Evolutionary conservation across 768 basidiomycete genomes (phyloP), one percentile per base, ranked within the genome.

Genomic region (Phanerochaete sordida): DNA sequence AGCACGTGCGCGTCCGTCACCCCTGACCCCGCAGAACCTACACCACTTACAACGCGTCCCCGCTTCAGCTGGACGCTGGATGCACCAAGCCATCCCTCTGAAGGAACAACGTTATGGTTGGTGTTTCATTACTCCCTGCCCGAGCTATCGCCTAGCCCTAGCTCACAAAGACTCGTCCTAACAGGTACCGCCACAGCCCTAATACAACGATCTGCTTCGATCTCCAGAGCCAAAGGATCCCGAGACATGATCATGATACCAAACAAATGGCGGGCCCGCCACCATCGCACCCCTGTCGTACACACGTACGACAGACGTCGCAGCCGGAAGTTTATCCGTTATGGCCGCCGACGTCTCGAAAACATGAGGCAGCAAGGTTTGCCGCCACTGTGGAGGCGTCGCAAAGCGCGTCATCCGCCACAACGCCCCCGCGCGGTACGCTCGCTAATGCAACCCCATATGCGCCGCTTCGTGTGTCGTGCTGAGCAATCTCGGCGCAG

Each of bases 161-260:
- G 19, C 19, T 19, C 39, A 43, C 19, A 43, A 43, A 43, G 39
- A 43, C 11, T 19, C 4, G 39, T 28, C 47, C 47, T 26, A 16
- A 19, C 47, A 48, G 47, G 47, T 23, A 48, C 47, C 24, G 47
- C 24, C 47, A 48, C 47, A 12, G 11, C 21, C 26, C 16, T 33
- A 19, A 52, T 23, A 16, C 23, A 3, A 43, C 53, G 37, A 43
- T 43, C 37, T 39, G 53, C 39, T 19, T 43, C 8, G 19, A 43
- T 43, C 39, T 4, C 19, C 11, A 9, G 4, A 21, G 24, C 21
- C 37, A 12, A 12, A 21, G 21, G 37, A 2, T 15, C 19, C 33
- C 50, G 53, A 54, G 33, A 54, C 33, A 54, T 21, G 35, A 54
- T 54, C 53, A 54, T 54, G 53, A 54, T 37, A 24, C 53, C n/a